phyloP scores from a whole-genome alignment of 208 protist genomes.

The Leishmania martiniquensis region DNA sequence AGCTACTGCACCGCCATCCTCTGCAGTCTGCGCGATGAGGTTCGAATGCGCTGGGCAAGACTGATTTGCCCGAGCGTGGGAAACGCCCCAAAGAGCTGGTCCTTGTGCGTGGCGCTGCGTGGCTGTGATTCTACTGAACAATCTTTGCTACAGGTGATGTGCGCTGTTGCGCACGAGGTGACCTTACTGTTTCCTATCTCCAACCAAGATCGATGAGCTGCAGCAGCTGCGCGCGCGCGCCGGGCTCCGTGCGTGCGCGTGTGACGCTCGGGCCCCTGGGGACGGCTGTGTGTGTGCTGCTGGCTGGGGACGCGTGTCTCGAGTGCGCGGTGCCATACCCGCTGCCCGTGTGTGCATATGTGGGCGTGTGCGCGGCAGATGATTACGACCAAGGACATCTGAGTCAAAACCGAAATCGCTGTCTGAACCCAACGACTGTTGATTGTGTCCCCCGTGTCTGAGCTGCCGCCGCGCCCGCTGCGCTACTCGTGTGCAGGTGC shows the following conservation, averaged over 20 bases:
- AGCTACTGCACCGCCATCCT: no score
- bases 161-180: constrained; percentile 28
- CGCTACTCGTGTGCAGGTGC: neutral
- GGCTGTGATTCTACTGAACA: constrained; percentile 41
- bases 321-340: neutral
- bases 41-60: constrained; percentile 53
- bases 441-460: constrained; percentile 45
- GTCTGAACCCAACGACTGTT: constrained; percentile 26
- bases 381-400: constrained; percentile 34
- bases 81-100: constrained; percentile 57
- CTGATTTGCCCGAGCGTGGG: constrained; percentile 45
- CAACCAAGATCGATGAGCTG: constrained; percentile 61
- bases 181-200: constrained; percentile 37
- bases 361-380: constrained; percentile 9
- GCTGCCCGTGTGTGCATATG: neutral
- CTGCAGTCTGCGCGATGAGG: constrained; percentile 10
- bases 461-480: constrained; percentile 7
- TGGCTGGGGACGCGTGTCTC: no score
- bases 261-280: no score
- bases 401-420: constrained; percentile 34
- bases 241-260: constrained; percentile 4
- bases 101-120: neutral
- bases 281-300: constrained; percentile 14
- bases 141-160: constrained; percentile 60
- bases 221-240: neutral